Base-by-base conservation (phyloP, 2,329 filamentous ascomycete genomes). In the Hypoxylon sp. region DNA sequence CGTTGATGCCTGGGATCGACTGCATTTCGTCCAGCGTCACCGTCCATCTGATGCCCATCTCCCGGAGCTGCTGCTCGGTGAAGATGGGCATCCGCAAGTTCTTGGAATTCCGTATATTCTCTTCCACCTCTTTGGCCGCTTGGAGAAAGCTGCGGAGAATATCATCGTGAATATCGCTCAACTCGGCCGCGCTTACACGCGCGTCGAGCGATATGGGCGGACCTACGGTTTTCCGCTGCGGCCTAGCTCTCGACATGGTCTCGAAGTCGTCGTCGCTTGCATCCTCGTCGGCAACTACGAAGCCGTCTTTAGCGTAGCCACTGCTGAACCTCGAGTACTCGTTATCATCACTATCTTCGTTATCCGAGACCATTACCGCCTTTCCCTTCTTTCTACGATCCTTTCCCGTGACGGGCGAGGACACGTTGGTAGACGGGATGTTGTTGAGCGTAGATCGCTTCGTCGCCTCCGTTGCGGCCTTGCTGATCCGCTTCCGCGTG, bases 11-110 rank as follows among this genome's bases (percentile, higher is more conserved):
- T 0, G 81, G 80, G 45, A 94, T 89, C 7, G 74, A 73, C 26
- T 75, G 76, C 85, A 95, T 89, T 55, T 85, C 77, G 13, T 83
- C 81, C 8, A 85, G 67, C 7, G 79, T 84, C 6, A 77, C 79
- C 0, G 89, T 90, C 79, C 89, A 89, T 27, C 79, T 74, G 46
- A 92, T 84, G 10, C 84, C 88, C 88, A 95, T 93, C 64, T 88
- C 83, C 29, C 87, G 84, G 47, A 92, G 81, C 11, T 91, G 81
- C 18, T 79, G 80, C 58, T 92, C 88, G 0, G 85, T 87, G 70
- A 95, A 95, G 0, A 88, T 77, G 3, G 83, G 80, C 18, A 79
- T 77, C 7, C 84, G 81, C 26, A 89, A 73, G 3, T 79, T 77
- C 47, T 84, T 83, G 20, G 78, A 78, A 60, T 85, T 83, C 65